Conservation (phyloP, 371 early-diverging fungal species). For the Furculomyces boomerangus region DNA sequence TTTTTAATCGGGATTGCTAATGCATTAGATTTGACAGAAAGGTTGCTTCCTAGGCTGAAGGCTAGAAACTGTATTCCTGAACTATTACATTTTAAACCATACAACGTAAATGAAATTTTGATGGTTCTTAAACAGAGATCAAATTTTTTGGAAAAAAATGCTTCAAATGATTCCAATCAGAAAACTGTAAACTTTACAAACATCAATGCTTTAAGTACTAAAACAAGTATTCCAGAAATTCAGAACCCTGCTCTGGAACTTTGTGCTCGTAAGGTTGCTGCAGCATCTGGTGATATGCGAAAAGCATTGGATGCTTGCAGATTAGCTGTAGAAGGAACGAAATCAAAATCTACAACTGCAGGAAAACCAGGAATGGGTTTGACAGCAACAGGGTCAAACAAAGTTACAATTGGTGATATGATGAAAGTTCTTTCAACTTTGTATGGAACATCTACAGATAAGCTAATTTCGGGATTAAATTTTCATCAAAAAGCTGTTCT, state of each 20-base stretch:
- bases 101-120: constrained; percentile 58
- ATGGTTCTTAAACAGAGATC: constrained; percentile 69
- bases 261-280: constrained; percentile 80
- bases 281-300: constrained; percentile 76
- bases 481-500: constrained; percentile 68
- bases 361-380: constrained; percentile 2
- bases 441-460: constrained; percentile 39
- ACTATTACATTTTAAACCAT: constrained; percentile 69
- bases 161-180: neutral
- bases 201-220: neutral
- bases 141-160: constrained; percentile 10
- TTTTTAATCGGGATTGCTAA: constrained; percentile 92
- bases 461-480: constrained; percentile 44
- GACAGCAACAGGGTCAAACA: constrained; percentile 28
- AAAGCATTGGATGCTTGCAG: constrained; percentile 81
- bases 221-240: constrained; percentile 31
- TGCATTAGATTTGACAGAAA: constrained; percentile 74
- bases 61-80: constrained; percentile 67
- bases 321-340: constrained; percentile 64
- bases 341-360: constrained; percentile 11
- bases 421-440: constrained; percentile 43
- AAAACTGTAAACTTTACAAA: neutral
- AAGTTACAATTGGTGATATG: constrained; percentile 65
- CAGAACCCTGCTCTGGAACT: constrained; percentile 75
- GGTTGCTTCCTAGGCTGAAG: constrained; percentile 69